These are phyloP conservation scores for Somion occarium DNA, from an alignment of 1,284 basidiomycete species.

Conservation along the genomic window DNA sequence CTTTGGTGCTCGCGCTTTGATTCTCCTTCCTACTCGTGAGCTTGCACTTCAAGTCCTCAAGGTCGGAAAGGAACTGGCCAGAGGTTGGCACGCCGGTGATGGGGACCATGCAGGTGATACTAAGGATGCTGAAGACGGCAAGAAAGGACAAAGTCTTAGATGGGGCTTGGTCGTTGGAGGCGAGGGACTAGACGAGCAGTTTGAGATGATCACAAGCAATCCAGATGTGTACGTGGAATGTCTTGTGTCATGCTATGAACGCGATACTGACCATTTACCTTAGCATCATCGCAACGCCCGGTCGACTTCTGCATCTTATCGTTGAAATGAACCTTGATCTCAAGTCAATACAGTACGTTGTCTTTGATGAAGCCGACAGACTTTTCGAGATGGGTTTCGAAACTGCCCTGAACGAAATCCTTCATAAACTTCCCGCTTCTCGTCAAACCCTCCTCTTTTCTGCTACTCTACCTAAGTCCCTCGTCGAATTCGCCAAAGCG, in stretches of 20 bases:
- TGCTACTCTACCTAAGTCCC: constrained; percentile 91
- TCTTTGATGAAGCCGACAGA: constrained; percentile 98
- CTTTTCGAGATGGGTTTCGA: constrained; percentile 99
- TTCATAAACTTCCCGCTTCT: constrained; percentile 79
- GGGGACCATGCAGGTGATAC: constrained; percentile 66
- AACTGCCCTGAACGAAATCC: constrained; percentile 86
- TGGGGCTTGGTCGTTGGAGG: constrained; percentile 98
- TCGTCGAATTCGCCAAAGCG: constrained; percentile 97
- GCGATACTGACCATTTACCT: constrained; percentile 10
- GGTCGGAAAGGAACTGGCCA: constrained; percentile 90
- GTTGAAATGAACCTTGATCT: constrained; percentile 98
- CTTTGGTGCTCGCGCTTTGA: constrained; percentile 85
- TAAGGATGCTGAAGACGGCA: constrained; percentile 47
- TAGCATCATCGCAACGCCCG: constrained; percentile 96
- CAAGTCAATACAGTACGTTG: constrained; percentile 83
- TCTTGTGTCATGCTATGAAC: constrained; percentile 6
- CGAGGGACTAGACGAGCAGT: constrained; percentile 94
- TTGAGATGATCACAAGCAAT: constrained; percentile 90
- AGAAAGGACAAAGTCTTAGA: constrained; percentile 66
- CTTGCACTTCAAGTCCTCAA: constrained; percentile 91
- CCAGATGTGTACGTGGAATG: constrained; percentile 80
- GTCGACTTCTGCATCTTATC: constrained; percentile 90
- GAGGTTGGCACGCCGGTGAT: constrained; percentile 66
- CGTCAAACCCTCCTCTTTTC: constrained; percentile 95
- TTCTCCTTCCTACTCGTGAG: constrained; percentile 91